A percentile compares a stretch with the other conserved stretches of the same genome.
phyloP scores from a whole-genome alignment of 805 yeast genomes.

The Pichia californica region DNA sequence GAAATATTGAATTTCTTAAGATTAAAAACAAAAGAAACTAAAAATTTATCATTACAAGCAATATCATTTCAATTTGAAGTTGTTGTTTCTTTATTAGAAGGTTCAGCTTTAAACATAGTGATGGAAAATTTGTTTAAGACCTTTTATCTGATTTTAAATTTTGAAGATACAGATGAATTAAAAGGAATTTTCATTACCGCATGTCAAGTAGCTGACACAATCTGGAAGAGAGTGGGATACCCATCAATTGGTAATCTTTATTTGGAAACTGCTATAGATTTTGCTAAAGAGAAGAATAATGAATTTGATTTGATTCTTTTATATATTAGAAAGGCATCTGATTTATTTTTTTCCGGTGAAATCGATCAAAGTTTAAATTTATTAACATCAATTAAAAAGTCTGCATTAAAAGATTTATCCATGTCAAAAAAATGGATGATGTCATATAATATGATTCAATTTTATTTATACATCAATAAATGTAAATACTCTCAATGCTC shows the following conservation, averaged over 20 bases:
- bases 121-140: conserved; percentile 56
- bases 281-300: conserved; percentile 29
- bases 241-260: conserved; percentile 41
- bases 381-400: conserved; percentile 28
- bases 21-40: conserved; percentile 44
- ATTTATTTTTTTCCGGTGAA: conserved; percentile 34
- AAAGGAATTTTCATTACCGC: conserved; percentile 18
- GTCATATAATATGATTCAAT: conserved; percentile 34
- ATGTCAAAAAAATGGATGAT: conserved; percentile 37
- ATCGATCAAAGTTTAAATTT: conserved; percentile 33
- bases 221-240: conserved; percentile 50
- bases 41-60: conserved; percentile 43
- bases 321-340: conserved; percentile 34
- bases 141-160: conserved; percentile 42
- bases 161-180: conserved; percentile 8
- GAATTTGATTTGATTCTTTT: conserved; percentile 35
- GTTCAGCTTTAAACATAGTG: conserved; percentile 38
- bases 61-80: conserved; percentile 65
- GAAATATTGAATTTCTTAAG: conserved; percentile 61
- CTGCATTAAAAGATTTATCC: conserved; percentile 29
- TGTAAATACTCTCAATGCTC: conserved; percentile 33
- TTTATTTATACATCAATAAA: conserved; percentile 32
- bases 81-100: conserved; percentile 44
- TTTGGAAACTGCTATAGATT: conserved; percentile 39
- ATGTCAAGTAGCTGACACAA: conserved; percentile 38